These are phyloP conservation scores for Penstemon davidsonii DNA, from an alignment of 257 asterid species.

Conservation along the genomic window DNA sequence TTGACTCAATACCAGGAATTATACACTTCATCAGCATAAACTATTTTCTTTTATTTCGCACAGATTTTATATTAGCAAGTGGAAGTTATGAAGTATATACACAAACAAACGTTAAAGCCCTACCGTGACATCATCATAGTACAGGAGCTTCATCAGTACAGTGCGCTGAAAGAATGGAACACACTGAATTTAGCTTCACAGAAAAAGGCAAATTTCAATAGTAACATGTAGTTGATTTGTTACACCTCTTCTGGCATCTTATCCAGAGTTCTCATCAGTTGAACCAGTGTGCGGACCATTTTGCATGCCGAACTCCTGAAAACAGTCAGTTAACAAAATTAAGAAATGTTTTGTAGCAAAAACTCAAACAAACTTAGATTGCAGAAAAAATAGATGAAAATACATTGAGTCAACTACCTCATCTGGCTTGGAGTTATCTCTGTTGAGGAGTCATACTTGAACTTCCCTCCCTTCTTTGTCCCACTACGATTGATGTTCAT, in stretches of 20 bases:
- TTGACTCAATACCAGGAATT: conserved; percentile 13
- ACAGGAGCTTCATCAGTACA: conserved; percentile 90
- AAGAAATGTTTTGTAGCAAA: conserved; percentile 3
- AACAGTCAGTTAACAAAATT: conserved; percentile 21
- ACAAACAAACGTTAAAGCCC: conserved; percentile 29
- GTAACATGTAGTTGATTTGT: conserved; percentile 22
- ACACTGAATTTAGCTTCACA: conserved; percentile 21
- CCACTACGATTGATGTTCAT: conserved; percentile 87
- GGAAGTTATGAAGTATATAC: conserved; percentile 8
- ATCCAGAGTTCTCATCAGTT: conserved; percentile 91
- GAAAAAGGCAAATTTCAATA: conserved; percentile 9
- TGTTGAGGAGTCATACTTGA: conserved; percentile 60
- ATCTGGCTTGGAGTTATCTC: conserved; percentile 86
- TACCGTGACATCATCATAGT: conserved; percentile 88
- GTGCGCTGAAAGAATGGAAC: conserved; percentile 68
- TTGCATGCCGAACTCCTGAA: conserved; percentile 95
- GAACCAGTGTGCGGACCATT: conserved; percentile 84
- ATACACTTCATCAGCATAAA: not conserved
- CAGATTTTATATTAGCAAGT: conserved; percentile 16
- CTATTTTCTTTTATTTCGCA: not conserved
- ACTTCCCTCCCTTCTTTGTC: conserved; percentile 72
- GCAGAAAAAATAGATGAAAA: conserved; percentile 3
- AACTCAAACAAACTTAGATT: conserved; percentile 15
- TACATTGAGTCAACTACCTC: conserved; percentile 51
- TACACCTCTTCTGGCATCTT: conserved; percentile 94